Base-by-base conservation (phyloP, 495 filamentous ascomycete species). In the Aspergillus ellipticus region DNA sequence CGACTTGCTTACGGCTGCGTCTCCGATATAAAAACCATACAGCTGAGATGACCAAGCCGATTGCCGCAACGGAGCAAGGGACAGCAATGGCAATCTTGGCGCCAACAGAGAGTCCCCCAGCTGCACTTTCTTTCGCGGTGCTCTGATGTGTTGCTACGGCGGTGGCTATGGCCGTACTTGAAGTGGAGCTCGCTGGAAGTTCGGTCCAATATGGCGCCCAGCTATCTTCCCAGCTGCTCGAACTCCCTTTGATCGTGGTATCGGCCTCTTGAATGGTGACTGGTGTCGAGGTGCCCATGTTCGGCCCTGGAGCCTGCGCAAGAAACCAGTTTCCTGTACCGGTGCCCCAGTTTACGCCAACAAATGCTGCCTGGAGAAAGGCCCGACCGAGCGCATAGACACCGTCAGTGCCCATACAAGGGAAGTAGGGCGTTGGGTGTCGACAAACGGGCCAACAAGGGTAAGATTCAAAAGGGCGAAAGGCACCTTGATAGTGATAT, bases 351-450 rank as follows among this genome's bases (percentile, higher is more conserved):
- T 82, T 81, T 6, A 74, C 71, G 15, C 78, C 81, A 0, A 83
- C 54, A 53, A 84, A 83, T 6, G 81, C 77, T 21, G 79, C 80
- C 59, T 85, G 82, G 11, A 85, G 58, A 51, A 85, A 85, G 2
- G 81, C 72, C 21, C 82, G 72, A 1, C 81, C 81, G 29, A 85
- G 74, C 8, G 58, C 60, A 49, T 69, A 79, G 8, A 19, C 31
- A 19, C 55, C 56, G 22, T 21, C 35, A 1, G 60, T 66, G 0
- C 72, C 70, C 31, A 70, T 66, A 49, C 80, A 82, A 16, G 82
- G 82, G 57, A 85, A 81, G 58, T 84, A 85, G 7, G 62, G 67
- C 7, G 70, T 72, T 20, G 72, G 60, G 11, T 59, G 1, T 63
- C 62, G 21, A 80, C 72, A 11, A 84, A 64, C 0, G 82, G 82